Conservation (phyloP, 257 asterid species). For the Paraleonurus japonicus region DNA sequence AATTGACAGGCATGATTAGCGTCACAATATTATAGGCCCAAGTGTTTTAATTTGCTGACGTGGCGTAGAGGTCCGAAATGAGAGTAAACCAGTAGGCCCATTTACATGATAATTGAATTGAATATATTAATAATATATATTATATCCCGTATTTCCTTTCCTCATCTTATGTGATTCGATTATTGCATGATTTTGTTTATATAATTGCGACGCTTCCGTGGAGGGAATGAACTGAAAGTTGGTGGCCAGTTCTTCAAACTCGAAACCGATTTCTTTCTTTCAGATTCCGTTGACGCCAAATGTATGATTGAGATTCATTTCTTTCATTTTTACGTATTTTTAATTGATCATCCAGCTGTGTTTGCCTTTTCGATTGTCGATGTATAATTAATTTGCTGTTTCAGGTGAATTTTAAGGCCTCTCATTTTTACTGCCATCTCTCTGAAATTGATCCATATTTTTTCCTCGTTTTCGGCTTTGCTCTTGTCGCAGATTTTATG, state of each 20-base stretch:
- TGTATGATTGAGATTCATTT: conserved; percentile 37
- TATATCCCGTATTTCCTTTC: conserved; percentile 2
- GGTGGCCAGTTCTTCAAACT: conserved; percentile 40
- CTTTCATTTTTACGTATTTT: conserved; percentile 11
- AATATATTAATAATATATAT: no score
- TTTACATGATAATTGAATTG: background rate
- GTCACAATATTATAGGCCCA: conserved; percentile 27
- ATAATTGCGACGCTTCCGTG: conserved; percentile 28
- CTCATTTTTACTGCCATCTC: background rate
- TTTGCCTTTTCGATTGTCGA: conserved; percentile 21
- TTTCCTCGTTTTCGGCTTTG: background rate
- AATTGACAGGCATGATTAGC: conserved; percentile 15
- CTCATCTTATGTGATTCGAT: conserved; percentile 24
- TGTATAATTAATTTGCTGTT: conserved; percentile 15
- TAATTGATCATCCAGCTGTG: conserved; percentile 11
- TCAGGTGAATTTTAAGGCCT: conserved; percentile 22
- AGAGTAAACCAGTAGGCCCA: conserved; percentile 29
- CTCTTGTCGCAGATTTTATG: conserved; percentile 14
- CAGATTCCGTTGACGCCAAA: conserved; percentile 26
- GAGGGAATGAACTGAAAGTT: conserved; percentile 31
- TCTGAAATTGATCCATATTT: conserved; percentile 14
- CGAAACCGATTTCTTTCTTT: conserved; percentile 30
- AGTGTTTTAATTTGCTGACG: conserved; percentile 8
- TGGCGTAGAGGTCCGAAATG: conserved; percentile 29
- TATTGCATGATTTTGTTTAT: conserved; percentile 26